These are phyloP conservation scores for Knufia petricola DNA, from an alignment of 2,329 filamentous ascomycete species.

Conservation along the genomic window DNA sequence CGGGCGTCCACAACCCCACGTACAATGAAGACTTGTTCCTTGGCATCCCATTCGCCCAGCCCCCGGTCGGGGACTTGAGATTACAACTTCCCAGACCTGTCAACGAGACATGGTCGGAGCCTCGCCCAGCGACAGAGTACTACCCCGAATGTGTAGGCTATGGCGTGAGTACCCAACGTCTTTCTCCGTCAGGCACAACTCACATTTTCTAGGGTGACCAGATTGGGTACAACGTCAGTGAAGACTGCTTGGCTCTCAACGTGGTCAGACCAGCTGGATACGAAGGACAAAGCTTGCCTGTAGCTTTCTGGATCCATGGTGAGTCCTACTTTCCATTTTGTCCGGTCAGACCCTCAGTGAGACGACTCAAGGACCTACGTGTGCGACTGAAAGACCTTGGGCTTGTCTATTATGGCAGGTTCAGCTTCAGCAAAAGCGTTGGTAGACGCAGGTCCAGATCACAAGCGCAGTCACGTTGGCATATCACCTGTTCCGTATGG, in stretches of 20 bases:
- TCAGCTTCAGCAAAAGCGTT: too few species aligned
- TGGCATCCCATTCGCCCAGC: slow-evolving; percentile 26
- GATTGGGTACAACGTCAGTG: slow-evolving; percentile 33
- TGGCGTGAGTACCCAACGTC: slow-evolving; percentile 25
- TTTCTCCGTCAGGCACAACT: neutral
- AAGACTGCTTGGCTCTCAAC: slow-evolving; percentile 36
- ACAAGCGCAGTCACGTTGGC: too few species aligned
- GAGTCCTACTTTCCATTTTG: too few species aligned
- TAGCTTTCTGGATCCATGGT: slow-evolving; percentile 51
- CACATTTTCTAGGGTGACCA: slow-evolving; percentile 8
- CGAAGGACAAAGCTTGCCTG: slow-evolving; percentile 40
- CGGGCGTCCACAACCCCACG: slow-evolving; percentile 31
- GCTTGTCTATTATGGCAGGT: too few species aligned
- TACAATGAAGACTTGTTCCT: slow-evolving; percentile 40
- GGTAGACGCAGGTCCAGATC: too few species aligned
- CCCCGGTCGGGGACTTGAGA: slow-evolving; percentile 42
- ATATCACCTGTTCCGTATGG: too few species aligned
- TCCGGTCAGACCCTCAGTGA: too few species aligned
- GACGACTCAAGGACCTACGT: too few species aligned
- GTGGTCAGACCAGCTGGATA: slow-evolving; percentile 46
- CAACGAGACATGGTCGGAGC: slow-evolving; percentile 37
- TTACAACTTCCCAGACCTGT: slow-evolving; percentile 44
- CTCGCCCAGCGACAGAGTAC: slow-evolving; percentile 37
- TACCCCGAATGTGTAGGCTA: slow-evolving; percentile 44
- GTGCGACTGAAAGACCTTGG: too few species aligned